phyloP scores from a whole-genome alignment of 805 yeast species.

The Candida schatavii region DNA sequence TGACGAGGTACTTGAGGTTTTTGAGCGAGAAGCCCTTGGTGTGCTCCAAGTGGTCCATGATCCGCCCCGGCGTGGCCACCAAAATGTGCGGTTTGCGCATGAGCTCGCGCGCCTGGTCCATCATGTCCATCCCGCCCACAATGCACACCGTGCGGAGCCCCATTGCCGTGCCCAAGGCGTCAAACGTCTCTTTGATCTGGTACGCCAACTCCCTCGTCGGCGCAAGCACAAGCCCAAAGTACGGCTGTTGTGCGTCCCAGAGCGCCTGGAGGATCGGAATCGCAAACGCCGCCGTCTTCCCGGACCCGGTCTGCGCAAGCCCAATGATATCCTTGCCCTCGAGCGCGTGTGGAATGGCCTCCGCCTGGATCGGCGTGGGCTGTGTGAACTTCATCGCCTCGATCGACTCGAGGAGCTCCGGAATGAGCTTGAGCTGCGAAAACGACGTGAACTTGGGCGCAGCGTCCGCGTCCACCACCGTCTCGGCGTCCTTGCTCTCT shows the following conservation, averaged over 20 bases:
- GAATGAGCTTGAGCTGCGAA: constrained; percentile 60
- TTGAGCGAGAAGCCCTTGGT: constrained; percentile 86
- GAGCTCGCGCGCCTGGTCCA: constrained; percentile 93
- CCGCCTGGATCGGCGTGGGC: constrained; percentile 94
- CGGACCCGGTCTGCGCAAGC: constrained; percentile 96
- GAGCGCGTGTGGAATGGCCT: constrained; percentile 86
- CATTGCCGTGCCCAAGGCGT: constrained; percentile 87
- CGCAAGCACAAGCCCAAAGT: constrained; percentile 83
- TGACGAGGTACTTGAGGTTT: constrained; percentile 75
- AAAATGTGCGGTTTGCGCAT: constrained; percentile 92
- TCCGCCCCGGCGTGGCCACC: constrained; percentile 93
- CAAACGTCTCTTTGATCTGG: constrained; percentile 91
- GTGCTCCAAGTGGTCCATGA: constrained; percentile 89
- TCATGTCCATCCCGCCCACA: constrained; percentile 98
- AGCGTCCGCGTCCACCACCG: constrained; percentile 16
- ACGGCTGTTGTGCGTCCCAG: constrained; percentile 86
- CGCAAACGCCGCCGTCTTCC: constrained; percentile 98
- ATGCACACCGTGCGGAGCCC: constrained; percentile 87
- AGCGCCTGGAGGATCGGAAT: constrained; percentile 88
- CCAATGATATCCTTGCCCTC: constrained; percentile 93
- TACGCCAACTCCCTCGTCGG: constrained; percentile 85
- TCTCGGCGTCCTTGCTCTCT: constrained; percentile 1
- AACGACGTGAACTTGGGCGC: constrained; percentile 40
- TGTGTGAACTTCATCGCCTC: constrained; percentile 66
- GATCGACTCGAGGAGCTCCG: constrained; percentile 79